These are phyloP conservation scores for Nemania sp. DNA, from an alignment of 2,329 filamentous ascomycete genomes.

Conservation along the genomic window DNA sequence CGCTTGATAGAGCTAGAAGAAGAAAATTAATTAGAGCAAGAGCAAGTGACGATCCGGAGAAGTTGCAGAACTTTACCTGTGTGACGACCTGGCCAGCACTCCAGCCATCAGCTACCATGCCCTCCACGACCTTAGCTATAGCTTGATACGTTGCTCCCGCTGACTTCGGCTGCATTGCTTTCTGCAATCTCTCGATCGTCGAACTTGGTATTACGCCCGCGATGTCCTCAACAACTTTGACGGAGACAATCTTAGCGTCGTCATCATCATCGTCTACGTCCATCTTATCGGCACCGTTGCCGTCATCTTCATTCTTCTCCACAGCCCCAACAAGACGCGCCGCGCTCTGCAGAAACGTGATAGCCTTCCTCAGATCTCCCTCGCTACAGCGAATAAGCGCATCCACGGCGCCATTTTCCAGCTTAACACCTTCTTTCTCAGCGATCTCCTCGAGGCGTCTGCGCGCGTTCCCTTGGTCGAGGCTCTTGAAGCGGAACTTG, in stretches of 20 bases:
- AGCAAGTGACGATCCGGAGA: not conserved
- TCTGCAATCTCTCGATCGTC: constrained; percentile 71
- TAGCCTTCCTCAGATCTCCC: constrained; percentile 92
- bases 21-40: constrained; percentile 2
- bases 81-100: constrained; percentile 85
- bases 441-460: constrained; percentile 83
- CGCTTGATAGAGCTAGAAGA: constrained; percentile 83
- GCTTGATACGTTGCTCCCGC: constrained; percentile 68
- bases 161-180: constrained; percentile 74
- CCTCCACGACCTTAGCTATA: constrained; percentile 79
- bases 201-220: constrained; percentile 85
- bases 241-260: constrained; percentile 59
- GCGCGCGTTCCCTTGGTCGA: constrained; percentile 84
- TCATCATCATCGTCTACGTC: constrained; percentile 68
- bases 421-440: constrained; percentile 69
- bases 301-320: constrained; percentile 46
- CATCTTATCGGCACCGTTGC: constrained; percentile 55
- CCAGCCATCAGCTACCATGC: constrained; percentile 96
- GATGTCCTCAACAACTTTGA: constrained; percentile 87
- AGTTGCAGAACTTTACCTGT: constrained; percentile 62
- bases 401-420: constrained; percentile 80
- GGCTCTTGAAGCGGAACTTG: constrained; percentile 96
- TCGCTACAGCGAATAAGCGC: constrained; percentile 86
- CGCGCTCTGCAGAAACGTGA: constrained; percentile 95
- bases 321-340: constrained; percentile 79